Conservation (phyloP, 2,329 filamentous ascomycete species). For the Fusarium caatingaense region DNA sequence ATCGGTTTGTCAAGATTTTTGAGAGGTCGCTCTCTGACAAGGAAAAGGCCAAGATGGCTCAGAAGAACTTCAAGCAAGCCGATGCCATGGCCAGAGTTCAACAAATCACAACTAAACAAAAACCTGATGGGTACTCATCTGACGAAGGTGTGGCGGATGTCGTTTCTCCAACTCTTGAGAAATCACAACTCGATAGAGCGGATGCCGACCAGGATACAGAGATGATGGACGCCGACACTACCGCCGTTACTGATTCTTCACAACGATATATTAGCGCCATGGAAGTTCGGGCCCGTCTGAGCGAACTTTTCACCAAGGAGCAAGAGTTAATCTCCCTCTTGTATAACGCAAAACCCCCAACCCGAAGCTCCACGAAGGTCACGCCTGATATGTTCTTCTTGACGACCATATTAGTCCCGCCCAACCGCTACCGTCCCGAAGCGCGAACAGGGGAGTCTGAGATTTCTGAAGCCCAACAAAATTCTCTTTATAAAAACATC, state of each 20-base stretch:
- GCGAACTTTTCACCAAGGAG: conserved; percentile 86
- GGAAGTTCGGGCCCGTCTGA: conserved; percentile 84
- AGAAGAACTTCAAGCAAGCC: conserved; percentile 71
- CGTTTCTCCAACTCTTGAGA: conserved; percentile 57
- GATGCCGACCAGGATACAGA: conserved; percentile 59
- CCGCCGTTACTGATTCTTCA: conserved; percentile 31
- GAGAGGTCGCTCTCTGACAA: conserved; percentile 81
- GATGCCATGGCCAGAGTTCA: conserved; percentile 71
- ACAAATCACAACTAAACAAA: conserved; percentile 53
- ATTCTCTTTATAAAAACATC: conserved; percentile 87
- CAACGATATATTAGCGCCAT: conserved; percentile 85
- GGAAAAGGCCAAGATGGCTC: conserved; percentile 80
- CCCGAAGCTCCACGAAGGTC: conserved; percentile 68
- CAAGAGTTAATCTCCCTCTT: conserved; percentile 85
- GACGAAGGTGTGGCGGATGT: conserved; percentile 80
- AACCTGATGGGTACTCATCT: conserved; percentile 58
- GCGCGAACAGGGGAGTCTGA: conserved; percentile 82
- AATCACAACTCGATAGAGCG: conserved; percentile 56
- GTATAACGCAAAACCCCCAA: conserved; percentile 78
- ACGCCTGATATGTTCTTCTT: conserved; percentile 95
- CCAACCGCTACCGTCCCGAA: conserved; percentile 91
- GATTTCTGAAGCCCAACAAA: conserved; percentile 89
- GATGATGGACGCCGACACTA: conserved; percentile 48
- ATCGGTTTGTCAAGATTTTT: conserved; percentile 93
- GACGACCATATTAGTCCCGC: conserved; percentile 85